Evolutionary conservation across 768 basidiomycete species (phyloP).

Genomic region (Amyloporia xantha): DNA sequence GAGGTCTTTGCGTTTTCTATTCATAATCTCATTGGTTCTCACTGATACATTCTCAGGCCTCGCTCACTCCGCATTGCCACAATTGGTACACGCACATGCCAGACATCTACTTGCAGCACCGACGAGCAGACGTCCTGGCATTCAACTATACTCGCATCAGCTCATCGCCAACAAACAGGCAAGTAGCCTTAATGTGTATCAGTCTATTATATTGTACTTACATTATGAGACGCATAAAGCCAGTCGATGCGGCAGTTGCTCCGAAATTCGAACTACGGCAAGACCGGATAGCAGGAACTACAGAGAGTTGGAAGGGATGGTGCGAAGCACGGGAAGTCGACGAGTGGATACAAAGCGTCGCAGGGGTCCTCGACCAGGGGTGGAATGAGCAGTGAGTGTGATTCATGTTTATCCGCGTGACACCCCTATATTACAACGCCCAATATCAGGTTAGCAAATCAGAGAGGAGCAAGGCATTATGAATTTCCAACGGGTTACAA

Average conservation of each 20-base stretch:
- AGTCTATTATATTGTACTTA: not conserved
- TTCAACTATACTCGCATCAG: slow-evolving; percentile 80
- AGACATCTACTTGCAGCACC: slow-evolving; percentile 54
- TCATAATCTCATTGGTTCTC: not conserved
- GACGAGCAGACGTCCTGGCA: slow-evolving; percentile 43
- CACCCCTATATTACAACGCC: not conserved
- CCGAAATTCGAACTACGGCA: slow-evolving; percentile 69
- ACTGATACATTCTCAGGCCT: slow-evolving; percentile 50
- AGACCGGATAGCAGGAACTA: slow-evolving; percentile 66
- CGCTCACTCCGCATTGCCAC: slow-evolving; percentile 63
- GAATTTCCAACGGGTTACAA: slow-evolving; percentile 96
- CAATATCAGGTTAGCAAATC: slow-evolving; percentile 30
- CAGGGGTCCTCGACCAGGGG: slow-evolving; percentile 76
- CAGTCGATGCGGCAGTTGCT: slow-evolving; percentile 62
- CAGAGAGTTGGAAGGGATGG: slow-evolving; percentile 77
- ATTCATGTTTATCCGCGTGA: not conserved
- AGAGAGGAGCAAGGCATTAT: slow-evolving; percentile 61
- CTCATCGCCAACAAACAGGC: slow-evolving; percentile 80
- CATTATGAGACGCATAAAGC: slow-evolving; percentile 32
- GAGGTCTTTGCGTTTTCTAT: slow-evolving; percentile 46
- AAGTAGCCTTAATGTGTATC: slow-evolving; percentile 5
- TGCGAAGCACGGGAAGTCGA: slow-evolving; percentile 80
- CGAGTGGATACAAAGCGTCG: slow-evolving; percentile 88
- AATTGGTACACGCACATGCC: slow-evolving; percentile 76
- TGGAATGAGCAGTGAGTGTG: slow-evolving; percentile 89